Conservation (phyloP, 371 early-diverging fungal species). For the Mucor saturninus region DNA sequence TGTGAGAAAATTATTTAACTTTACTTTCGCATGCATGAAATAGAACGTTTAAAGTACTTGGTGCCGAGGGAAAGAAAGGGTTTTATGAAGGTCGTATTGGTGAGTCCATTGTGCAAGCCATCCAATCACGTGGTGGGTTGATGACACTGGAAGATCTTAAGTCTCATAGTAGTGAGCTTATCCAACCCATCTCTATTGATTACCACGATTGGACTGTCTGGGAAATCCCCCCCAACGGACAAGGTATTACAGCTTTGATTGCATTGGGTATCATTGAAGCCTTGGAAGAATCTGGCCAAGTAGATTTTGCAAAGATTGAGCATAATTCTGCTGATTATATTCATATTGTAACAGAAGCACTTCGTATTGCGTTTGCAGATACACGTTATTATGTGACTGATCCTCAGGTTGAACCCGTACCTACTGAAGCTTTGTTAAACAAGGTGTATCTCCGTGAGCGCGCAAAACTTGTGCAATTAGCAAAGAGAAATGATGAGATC, state of each 20-base stretch:
- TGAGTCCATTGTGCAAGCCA: slow-evolving; percentile 69
- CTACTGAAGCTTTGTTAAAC: slow-evolving; percentile 55
- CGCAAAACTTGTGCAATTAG: slow-evolving; percentile 60
- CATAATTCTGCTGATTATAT: slow-evolving; percentile 69
- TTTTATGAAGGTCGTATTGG: slow-evolving; percentile 88
- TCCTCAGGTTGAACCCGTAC: slow-evolving; percentile 60
- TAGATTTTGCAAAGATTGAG: slow-evolving; percentile 46
- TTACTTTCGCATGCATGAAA: background rate
- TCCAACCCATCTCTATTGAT: slow-evolving; percentile 69
- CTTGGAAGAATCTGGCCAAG: slow-evolving; percentile 50
- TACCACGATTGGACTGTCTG: slow-evolving; percentile 70
- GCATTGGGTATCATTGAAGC: slow-evolving; percentile 75
- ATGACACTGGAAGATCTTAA: slow-evolving; percentile 76
- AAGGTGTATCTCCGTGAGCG: slow-evolving; percentile 66
- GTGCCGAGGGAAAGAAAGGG: slow-evolving; percentile 66
- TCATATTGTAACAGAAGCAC: slow-evolving; percentile 70
- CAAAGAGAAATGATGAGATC: slow-evolving; percentile 48
- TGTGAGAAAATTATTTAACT: background rate
- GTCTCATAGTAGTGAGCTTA: slow-evolving; percentile 60
- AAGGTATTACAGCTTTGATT: slow-evolving; percentile 75
- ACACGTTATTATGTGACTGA: slow-evolving; percentile 71
- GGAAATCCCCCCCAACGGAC: slow-evolving; percentile 84
- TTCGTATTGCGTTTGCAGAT: slow-evolving; percentile 82
- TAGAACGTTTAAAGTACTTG: slow-evolving; percentile 68
- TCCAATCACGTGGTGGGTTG: slow-evolving; percentile 70